These are phyloP conservation scores for Paraphaeosphaeria minitans DNA, from an alignment of 2,329 filamentous ascomycete species.

Conservation along the genomic window DNA sequence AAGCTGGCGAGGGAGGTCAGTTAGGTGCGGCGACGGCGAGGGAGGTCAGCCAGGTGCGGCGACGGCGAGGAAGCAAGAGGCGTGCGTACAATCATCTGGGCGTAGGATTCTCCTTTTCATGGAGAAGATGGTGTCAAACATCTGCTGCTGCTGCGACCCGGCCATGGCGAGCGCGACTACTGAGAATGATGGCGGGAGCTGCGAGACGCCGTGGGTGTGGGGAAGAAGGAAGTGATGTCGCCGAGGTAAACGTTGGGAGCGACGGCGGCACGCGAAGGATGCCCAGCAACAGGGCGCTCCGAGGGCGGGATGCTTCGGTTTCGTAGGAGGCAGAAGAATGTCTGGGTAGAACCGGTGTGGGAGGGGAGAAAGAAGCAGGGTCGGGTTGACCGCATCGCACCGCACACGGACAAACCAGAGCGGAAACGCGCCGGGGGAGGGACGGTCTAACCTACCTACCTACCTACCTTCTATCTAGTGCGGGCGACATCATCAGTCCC, in stretches of 20 bases:
- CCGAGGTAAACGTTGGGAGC: neutral
- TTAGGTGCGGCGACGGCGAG: constrained; percentile 16
- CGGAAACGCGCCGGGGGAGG: constrained; percentile 1
- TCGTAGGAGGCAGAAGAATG: too few species aligned
- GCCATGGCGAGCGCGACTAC: constrained; percentile 38
- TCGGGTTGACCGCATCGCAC: too few species aligned
- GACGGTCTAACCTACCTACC: too few species aligned
- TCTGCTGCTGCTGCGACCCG: constrained; percentile 46
- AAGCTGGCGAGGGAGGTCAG: constrained; percentile 59
- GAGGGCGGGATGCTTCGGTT: neutral
- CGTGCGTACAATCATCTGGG: constrained; percentile 40
- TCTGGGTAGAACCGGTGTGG: neutral
- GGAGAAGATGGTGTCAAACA: constrained; percentile 47
- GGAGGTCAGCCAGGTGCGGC: constrained; percentile 22
- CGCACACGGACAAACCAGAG: neutral
- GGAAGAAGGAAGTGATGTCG: neutral
- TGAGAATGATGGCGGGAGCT: constrained; percentile 18
- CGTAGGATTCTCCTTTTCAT: constrained; percentile 47
- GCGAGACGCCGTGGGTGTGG: neutral
- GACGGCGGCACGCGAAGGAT: neutral
- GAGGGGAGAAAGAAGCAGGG: neutral
- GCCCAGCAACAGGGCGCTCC: neutral
- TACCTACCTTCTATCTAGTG: too few species aligned
- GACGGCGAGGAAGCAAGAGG: neutral
- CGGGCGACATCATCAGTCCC: constrained; percentile 1